Conservation (phyloP, 768 basidiomycete genomes). For the Daedalea quercina region DNA sequence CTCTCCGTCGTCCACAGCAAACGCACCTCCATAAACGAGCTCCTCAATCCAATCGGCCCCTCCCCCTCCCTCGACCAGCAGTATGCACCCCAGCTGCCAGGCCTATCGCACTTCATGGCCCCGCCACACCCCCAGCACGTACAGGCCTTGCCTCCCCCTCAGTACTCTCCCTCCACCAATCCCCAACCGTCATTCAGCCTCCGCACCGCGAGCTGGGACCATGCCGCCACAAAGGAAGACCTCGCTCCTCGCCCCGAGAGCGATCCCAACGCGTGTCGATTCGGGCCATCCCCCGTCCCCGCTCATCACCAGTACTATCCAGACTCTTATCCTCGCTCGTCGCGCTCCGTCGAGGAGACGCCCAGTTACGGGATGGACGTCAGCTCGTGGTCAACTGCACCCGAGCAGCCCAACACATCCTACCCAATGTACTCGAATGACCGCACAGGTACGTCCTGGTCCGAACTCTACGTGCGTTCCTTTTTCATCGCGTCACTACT, state of each 20-base stretch:
- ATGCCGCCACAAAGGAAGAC: slow-evolving; percentile 29
- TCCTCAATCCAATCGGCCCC: slow-evolving; percentile 40
- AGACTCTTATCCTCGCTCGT: slow-evolving; percentile 15
- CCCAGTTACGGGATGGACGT: slow-evolving; percentile 20
- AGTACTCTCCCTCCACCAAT: slow-evolving; percentile 13
- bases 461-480: neutral
- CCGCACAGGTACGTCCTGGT: slow-evolving; percentile 40
- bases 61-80: slow-evolving; percentile 25
- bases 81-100: slow-evolving; percentile 21
- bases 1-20: slow-evolving; percentile 29
- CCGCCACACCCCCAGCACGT: slow-evolving; percentile 19
- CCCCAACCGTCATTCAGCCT: slow-evolving; percentile 36
- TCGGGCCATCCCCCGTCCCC: slow-evolving; percentile 24
- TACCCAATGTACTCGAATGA: slow-evolving; percentile 55
- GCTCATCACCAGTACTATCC: slow-evolving; percentile 18
- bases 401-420: slow-evolving; percentile 28
- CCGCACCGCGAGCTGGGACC: slow-evolving; percentile 57
- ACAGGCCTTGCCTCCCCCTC: slow-evolving; percentile 4
- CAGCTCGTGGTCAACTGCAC: slow-evolving; percentile 24
- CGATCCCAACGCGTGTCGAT: slow-evolving; percentile 27
- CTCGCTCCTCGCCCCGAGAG: slow-evolving; percentile 28
- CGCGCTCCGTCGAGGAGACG: slow-evolving; percentile 16
- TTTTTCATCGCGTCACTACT: neutral
- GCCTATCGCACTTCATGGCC: slow-evolving; percentile 18
- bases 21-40: slow-evolving; percentile 44